Base-by-base conservation (phyloP, 1,139 yeast species). In the Nakaseomyces delphensis region DNA sequence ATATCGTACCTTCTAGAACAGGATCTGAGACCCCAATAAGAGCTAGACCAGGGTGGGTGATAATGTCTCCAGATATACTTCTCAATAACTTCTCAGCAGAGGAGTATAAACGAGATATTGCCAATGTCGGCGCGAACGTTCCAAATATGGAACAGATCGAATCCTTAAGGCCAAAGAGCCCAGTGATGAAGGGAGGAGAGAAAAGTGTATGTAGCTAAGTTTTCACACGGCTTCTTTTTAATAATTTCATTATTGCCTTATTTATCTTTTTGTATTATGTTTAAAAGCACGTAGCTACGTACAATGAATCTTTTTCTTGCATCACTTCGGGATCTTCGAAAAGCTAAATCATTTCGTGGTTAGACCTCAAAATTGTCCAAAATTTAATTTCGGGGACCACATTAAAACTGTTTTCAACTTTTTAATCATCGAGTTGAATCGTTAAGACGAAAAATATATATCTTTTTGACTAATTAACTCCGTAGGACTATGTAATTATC, bases 11-110 rank as follows among this genome's bases (percentile, higher is more conserved):
- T 0, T 73, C 81, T 6, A 66, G 73, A 49, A 71, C 80, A 1
- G 89, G 87, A 0, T 66, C 67, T 48, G 67, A 73, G 40, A 69
- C 70, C 36, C 89, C 91, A 0, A 81, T 86, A 3, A 73, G 75
- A 45, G 65, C 79, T 48, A 76, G 96, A 52, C 80, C 79, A 2
- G 96, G 97, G 2, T 89, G 97, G 97, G 94, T 86, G 3, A 74
- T 86, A 13, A 70, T 84, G 73, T 76, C 91, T 50, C 96, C 96
- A 0, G 95, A 87, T 62, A 76, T 83, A 3, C 61, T 83, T 50
- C 57, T 84, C 29, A 75, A 85, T 57, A 85, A 85, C 58, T 85
- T 89, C 43, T 74, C 74, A 3, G 69, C 77, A 1, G 51, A 50
- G 3, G 56, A 57, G 9, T 79, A 73, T 53, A 65, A 65, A 43